Evolutionary conservation across 2,329 filamentous ascomycete species (phyloP).

Genomic region (Hortaea sp.): DNA sequence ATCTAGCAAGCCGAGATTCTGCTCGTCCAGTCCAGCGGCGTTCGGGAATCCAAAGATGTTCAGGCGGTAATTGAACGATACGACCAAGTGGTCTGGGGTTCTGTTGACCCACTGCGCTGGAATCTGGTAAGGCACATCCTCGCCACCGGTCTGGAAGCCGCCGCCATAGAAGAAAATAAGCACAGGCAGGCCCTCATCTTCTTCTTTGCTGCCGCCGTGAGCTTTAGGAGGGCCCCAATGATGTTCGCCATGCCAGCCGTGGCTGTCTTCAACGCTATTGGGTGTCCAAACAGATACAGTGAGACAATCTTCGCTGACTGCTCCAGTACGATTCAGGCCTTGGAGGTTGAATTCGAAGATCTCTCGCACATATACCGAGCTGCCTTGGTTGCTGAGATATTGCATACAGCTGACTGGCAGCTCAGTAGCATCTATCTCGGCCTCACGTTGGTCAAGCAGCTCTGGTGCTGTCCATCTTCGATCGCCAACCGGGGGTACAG

Average conservation of each 20-base stretch:
- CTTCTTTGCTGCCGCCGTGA: not conserved
- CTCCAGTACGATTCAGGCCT: conserved; percentile 19
- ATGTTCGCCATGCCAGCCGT: not conserved
- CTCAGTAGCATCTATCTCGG: conserved; percentile 13
- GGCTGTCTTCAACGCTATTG: not conserved
- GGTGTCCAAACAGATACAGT: conserved; percentile 39
- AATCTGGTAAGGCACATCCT: conserved; percentile 37
- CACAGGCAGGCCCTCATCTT: conserved; percentile 28
- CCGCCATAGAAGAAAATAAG: conserved; percentile 41
- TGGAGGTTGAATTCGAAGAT: conserved; percentile 22
- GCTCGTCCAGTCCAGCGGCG: conserved; percentile 20
- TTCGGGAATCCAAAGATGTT: conserved; percentile 32
- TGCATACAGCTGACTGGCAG: conserved; percentile 20
- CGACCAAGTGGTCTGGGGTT: conserved; percentile 8
- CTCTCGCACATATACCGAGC: conserved; percentile 14
- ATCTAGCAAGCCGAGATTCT: conserved; percentile 31
- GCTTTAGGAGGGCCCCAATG: conserved; percentile 2
- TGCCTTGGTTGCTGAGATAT: conserved; percentile 10
- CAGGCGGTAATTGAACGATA: conserved; percentile 23
- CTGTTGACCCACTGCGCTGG: conserved; percentile 35
- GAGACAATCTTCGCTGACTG: conserved; percentile 36
- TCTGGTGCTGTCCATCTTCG: conserved; percentile 15
- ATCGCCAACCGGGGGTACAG: conserved; percentile 13
- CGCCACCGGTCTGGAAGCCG: conserved; percentile 34
- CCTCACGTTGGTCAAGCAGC: conserved; percentile 11